Base-by-base conservation (phyloP, 257 asterid species). In the Solanum acaule region DNA sequence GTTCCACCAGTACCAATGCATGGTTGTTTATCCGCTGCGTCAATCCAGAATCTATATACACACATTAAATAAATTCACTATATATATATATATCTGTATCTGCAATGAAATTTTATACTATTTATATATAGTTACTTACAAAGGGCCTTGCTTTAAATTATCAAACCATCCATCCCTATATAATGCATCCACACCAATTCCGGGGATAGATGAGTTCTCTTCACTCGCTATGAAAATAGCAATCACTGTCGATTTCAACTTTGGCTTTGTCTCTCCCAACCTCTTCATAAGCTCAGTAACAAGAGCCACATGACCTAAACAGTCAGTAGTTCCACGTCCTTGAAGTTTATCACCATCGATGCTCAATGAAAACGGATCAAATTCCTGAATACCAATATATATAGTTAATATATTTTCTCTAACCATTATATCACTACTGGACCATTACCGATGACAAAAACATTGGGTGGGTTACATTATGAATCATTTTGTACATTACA, bases 301-400 rank as follows among this genome's bases (percentile, higher is more conserved):
- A 88, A 97, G 98, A 33, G 98, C 98, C 61, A 97, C 99, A 71
- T 97, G 99, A 63, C 99, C 98, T 89, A 97, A 93, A 90, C 99
- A 97, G 85, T 97, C 98, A 4, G 98, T 96, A 68, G 99, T 97
- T 89, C 99, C 98, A 86, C 99, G 98, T 87, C 99, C 99, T 89
- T 90, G 89, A 59, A 97, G 98, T 91, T 94, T 95, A 90, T 97
- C 99, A 22, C 96, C 98, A 35, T 96, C 96, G 25, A 94, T 91
- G 92, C 98, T 92, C 94, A 97, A 29, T 6, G 94, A 91, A 89
- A 97, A 96, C 31, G 99, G 99, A 92, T 97, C 98, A 94, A 97
- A 97, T 31, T 95, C 95, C 99, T 97, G 95, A 90, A 90, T 20
- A 29, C 23, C 23, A 52, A 16, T 18, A 52, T 18, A 52, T 10